Base-by-base conservation (phyloP, 768 basidiomycete genomes). In the Podaxis sp. region DNA sequence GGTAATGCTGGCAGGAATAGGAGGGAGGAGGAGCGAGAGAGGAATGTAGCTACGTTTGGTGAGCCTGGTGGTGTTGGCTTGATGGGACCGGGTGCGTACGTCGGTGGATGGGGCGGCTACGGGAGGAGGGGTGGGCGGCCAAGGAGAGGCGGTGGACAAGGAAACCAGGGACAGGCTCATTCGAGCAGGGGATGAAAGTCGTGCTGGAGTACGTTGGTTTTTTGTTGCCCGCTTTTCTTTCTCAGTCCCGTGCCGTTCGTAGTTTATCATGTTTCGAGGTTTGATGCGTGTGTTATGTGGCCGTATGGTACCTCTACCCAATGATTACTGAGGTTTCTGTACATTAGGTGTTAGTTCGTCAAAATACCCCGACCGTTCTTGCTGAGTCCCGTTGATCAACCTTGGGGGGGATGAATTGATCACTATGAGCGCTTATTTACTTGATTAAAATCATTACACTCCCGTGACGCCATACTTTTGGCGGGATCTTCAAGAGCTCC, bases 31-130 rank as follows among this genome's bases (percentile, higher is more conserved):
- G 92, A 94, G 70, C 75, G 92, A 63, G 90, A 92, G 73, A 85
- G 83, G 73, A 94, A 94, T 68, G 85, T 94, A 8, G 89, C 89
- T 33, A 94, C 92, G 7, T 94, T 94, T 79, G 93, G 92, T 2
- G 92, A 94, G 71, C 86, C 91, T 7, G 91, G 91, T 11, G 89
- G 89, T 53, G 83, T 90, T 17, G 90, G 91, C 5, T 71, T 91
- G 55, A 81, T 91, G 79, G 90, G 90, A 0, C 90, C 90, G 27
- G 89, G 89, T 41, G 87, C 86, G 11, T 90, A 91, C 73, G 87
- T 90, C n/a, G 82, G 85, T 53, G 89, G 87, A 17, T 91, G 89
- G 87, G 88, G 89, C 40, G 88, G 87, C 13, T 85, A 85, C 73
- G 85, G 89, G 0, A 71, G 79, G 55, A 69, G 80, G n/a, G 80